phyloP scores from a whole-genome alignment of 2,329 filamentous ascomycete species.

The Eutypella sp. region DNA sequence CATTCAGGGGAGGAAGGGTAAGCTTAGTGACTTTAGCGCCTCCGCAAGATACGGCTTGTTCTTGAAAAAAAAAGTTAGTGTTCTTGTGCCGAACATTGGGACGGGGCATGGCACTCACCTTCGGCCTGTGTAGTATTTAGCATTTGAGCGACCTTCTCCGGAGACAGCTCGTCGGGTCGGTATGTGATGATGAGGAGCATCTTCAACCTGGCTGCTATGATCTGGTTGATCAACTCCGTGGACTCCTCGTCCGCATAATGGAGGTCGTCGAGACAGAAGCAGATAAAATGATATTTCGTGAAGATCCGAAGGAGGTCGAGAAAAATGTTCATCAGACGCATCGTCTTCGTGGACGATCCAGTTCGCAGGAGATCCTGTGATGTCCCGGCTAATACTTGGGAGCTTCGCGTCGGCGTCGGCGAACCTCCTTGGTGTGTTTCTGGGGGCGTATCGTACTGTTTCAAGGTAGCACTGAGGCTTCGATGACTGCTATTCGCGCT shows the following conservation, averaged over 20 bases:
- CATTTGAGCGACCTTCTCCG: conserved; percentile 49
- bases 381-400: conserved; percentile 40
- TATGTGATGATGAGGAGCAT: conserved; percentile 79
- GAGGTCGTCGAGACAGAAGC: conserved; percentile 82
- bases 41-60: conserved; percentile 38
- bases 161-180: conserved; percentile 59
- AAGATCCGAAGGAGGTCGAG: conserved; percentile 80
- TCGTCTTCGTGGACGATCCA: conserved; percentile 56
- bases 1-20: conserved; percentile 65
- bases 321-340: conserved; percentile 81
- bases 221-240: conserved; percentile 74
- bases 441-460: conserved; percentile 46
- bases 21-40: conserved; percentile 63
- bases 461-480: conserved; percentile 27
- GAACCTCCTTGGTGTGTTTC: conserved; percentile 36
- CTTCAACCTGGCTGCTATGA: conserved; percentile 72
- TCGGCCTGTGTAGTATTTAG: conserved; percentile 51
- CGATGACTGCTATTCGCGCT: conserved; percentile 23
- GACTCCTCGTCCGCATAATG: conserved; percentile 89
- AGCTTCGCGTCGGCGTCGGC: conserved; percentile 28
- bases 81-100: neutral
- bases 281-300: conserved; percentile 79
- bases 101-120: conserved; percentile 28
- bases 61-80: conserved; percentile 24
- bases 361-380: conserved; percentile 57